Base-by-base conservation (phyloP, 2,329 filamentous ascomycete species). In the Neurospora crassa region DNA sequence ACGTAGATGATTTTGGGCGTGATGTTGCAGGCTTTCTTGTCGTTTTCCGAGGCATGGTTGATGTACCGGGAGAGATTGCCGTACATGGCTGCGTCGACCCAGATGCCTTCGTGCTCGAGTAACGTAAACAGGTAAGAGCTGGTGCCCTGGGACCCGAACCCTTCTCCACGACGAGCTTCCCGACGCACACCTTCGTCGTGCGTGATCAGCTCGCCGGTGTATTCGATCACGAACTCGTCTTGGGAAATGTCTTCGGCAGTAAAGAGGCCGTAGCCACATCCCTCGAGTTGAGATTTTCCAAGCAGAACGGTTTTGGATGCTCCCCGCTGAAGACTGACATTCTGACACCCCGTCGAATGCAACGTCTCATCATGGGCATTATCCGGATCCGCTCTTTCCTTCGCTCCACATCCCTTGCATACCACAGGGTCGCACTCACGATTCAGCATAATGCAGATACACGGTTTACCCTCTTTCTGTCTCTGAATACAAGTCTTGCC, bases 31-130 rank as follows among this genome's bases (percentile, higher is more conserved):
- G 91, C 78, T 74, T 82, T 76, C 72, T 82, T 82, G 72, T 84
- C 82, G 67, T 80, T 79, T 68, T 84, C 83, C 1, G 85, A 84
- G 16, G 91, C 90, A 76, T 95, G 92, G 79, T 96, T 96, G 79
- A 96, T 93, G 80, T 94, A 96, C 4, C 93, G 89, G 67, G 91
- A 90, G 74, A 94, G 89, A 78, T 95, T 96, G 68, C 92, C 92
- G 74, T 91, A 91, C 59, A 89, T 89, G 24, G 91, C 92, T 7
- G 90, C 90, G 77, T 96, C 93, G 20, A 96, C 86, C 87, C 87
- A 89, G 45, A 88, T 88, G 59, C 87, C 87, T 74, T 89, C 87
- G 24, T 86, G 82, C 71, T 89, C 87, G 18, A 89, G 80, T 1
- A 89, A 80, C 0, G 87, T 89, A 71, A 89, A 89, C 41, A 89